phyloP scores from a whole-genome alignment of 129 eudicot genomes.

The Pulicaria dysenterica region DNA sequence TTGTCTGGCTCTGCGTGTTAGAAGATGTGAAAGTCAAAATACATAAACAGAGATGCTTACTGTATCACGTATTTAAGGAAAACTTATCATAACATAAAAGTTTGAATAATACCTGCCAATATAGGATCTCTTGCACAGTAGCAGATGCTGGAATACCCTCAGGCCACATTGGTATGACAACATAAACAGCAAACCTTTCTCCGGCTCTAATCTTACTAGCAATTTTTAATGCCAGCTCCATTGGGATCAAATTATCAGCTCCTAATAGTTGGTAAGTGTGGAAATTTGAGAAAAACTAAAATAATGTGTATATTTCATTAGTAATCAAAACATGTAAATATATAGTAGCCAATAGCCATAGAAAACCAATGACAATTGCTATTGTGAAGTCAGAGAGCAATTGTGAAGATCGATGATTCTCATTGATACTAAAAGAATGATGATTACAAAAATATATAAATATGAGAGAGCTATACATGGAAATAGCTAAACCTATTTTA shows the following conservation, averaged over 20 bases:
- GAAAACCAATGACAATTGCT: no score
- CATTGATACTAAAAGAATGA: no score
- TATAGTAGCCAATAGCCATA: no score
- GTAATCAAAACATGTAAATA: no score
- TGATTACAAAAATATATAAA: no score
- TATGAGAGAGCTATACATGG: no score
- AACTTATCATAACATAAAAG: neutral
- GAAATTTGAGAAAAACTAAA: no score
- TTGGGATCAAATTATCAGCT: slow-evolving; percentile 92
- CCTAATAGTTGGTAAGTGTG: slow-evolving; percentile 45
- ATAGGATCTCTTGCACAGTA: slow-evolving; percentile 86
- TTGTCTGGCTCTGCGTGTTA: slow-evolving; percentile 69
- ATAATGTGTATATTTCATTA: no score
- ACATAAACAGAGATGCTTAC: neutral
- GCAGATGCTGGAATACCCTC: slow-evolving; percentile 82
- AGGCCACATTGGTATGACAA: slow-evolving; percentile 98
- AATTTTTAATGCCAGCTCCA: slow-evolving; percentile 91
- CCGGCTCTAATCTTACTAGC: slow-evolving; percentile 81
- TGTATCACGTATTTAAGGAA: neutral
- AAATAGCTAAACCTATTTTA: no score
- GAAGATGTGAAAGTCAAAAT: slow-evolving; percentile 2
- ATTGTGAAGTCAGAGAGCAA: no score
- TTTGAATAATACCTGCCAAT: slow-evolving; percentile 75
- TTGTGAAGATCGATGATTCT: no score
- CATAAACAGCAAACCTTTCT: slow-evolving; percentile 86